phyloP scores from a whole-genome alignment of 345 rosid genomes.

The Heritiera fomes region DNA sequence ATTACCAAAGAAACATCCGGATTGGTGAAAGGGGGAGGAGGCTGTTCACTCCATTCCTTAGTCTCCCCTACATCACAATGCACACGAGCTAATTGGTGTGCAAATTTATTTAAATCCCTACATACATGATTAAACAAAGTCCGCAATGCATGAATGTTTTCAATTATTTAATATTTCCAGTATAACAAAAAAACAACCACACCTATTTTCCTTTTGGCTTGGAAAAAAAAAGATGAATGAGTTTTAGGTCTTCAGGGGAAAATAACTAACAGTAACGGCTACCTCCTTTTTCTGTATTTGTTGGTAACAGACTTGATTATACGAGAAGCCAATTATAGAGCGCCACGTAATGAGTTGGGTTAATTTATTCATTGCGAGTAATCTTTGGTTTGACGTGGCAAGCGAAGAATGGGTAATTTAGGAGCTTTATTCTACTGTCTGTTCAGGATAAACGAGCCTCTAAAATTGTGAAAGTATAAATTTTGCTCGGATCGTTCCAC shows the following conservation, averaged over 20 bases:
- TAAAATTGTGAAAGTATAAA: conserved; percentile 2
- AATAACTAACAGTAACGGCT: conserved; percentile 23
- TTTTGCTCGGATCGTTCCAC: not conserved
- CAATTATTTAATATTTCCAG: too few relatives aligned
- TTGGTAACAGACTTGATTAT: not conserved
- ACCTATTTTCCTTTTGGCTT: not conserved
- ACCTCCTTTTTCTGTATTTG: not conserved
- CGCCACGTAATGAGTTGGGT: not conserved
- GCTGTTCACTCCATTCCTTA: too few relatives aligned
- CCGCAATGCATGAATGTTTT: too few relatives aligned
- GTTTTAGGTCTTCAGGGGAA: not conserved
- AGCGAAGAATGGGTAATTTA: not conserved
- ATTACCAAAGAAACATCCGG: too few relatives aligned
- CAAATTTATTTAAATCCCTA: too few relatives aligned
- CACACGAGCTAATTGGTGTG: too few relatives aligned
- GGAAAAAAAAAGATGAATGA: not conserved
- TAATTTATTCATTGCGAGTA: not conserved
- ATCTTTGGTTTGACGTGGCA: not conserved
- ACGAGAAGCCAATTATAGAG: not conserved
- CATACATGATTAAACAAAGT: too few relatives aligned
- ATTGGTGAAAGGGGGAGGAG: too few relatives aligned
- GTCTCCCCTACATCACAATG: too few relatives aligned
- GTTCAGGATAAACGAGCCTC: not conserved
- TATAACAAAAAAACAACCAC: too few relatives aligned
- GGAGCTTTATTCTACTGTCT: not conserved